Evolutionary conservation across 768 basidiomycete genomes (phyloP).

Genomic region (Suillus subluteus): DNA sequence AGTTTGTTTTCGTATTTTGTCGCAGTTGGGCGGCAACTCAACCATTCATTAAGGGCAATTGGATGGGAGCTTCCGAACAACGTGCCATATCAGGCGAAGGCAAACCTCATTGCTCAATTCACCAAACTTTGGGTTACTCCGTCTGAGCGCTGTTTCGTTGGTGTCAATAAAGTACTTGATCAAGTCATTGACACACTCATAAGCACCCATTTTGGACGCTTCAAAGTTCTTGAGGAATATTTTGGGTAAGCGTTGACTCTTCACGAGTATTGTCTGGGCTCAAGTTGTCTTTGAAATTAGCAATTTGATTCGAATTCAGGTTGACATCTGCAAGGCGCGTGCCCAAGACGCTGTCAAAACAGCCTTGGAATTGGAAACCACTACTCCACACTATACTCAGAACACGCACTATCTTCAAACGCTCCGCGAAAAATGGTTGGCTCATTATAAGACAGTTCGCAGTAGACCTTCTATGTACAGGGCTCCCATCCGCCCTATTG

Average conservation of each 20-base stretch:
- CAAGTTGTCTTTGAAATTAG: constrained; percentile 22
- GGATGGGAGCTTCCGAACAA: constrained; percentile 40
- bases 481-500: no score
- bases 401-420: constrained; percentile 22
- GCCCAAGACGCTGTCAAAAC: constrained; percentile 34
- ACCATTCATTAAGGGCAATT: constrained; percentile 27
- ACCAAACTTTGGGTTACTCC: constrained; percentile 35
- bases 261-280: constrained; percentile 13
- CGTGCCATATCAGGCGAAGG: constrained; percentile 38
- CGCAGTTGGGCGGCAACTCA: neutral
- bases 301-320: constrained; percentile 28
- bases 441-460: constrained; percentile 19
- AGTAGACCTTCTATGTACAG: neutral
- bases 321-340: constrained; percentile 29
- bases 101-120: constrained; percentile 31
- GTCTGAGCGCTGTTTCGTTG: constrained; percentile 36
- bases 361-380: constrained; percentile 41
- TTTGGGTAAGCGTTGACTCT: constrained; percentile 37
- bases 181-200: constrained; percentile 33
- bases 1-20: constrained; percentile 25
- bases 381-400: constrained; percentile 40
- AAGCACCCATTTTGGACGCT: constrained; percentile 43
- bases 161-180: constrained; percentile 36
- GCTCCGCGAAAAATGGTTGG: constrained; percentile 21
- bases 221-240: constrained; percentile 36